Evolutionary conservation across 495 filamentous ascomycete genomes (phyloP).

Genomic region (Penicillium argentinense): DNA sequence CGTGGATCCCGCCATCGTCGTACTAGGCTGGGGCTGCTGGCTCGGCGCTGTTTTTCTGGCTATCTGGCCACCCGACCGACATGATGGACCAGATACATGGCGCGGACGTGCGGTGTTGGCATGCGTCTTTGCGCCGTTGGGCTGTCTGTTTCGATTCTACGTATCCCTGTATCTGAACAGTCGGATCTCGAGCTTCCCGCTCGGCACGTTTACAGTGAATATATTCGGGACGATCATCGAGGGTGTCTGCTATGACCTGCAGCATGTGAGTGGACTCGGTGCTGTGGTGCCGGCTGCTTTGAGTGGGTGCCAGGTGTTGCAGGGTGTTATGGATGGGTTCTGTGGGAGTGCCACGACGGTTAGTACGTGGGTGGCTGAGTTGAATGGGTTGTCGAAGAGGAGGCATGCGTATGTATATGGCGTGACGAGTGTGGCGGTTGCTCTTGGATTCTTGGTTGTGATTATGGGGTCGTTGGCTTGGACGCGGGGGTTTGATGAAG

Average conservation of each 20-base stretch:
- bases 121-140: conserved; percentile 80
- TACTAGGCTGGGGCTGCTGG: conserved; percentile 74
- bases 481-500: conserved; percentile 60
- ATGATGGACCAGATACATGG: conserved; percentile 49
- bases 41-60: conserved; percentile 73
- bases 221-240: conserved; percentile 67
- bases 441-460: conserved; percentile 64
- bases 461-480: conserved; percentile 82
- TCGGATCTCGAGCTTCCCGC: conserved; percentile 67
- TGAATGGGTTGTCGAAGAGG: conserved; percentile 61
- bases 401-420: conserved; percentile 78
- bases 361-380: conserved; percentile 87
- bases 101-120: conserved; percentile 74
- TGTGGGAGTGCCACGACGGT: conserved; percentile 89
- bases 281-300: conserved; percentile 21
- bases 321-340: conserved; percentile 86
- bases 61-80: conserved; percentile 69
- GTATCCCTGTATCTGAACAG: conserved; percentile 66
- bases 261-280: conserved; percentile 48
- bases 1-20: conserved; percentile 60
- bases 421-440: conserved; percentile 58
- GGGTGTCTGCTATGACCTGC: conserved; percentile 71
- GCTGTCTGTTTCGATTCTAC: conserved; percentile 73
- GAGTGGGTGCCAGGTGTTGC: conserved; percentile 75
- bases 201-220: conserved; percentile 89